Evolutionary conservation across 78 protist species (phyloP).

Genomic region (Cyanophora paradoxa): DNA sequence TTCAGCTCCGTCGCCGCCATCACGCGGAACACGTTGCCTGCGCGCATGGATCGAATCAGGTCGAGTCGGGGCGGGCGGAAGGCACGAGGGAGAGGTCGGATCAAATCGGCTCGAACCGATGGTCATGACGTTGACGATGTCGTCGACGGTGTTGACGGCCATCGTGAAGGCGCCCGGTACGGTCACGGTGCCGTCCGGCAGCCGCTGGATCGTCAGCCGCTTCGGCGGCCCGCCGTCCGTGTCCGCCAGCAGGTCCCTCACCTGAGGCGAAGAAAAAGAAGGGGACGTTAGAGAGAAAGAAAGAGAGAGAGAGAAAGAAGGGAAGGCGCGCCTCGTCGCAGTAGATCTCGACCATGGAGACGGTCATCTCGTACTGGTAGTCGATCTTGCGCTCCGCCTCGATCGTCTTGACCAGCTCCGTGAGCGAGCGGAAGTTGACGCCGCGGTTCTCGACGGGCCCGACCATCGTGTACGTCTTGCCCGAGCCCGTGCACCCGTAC

Average conservation of each 20-base stretch:
- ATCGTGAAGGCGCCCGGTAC: too few relatives aligned
- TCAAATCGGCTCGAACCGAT: too few relatives aligned
- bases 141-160: too few relatives aligned
- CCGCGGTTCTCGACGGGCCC: neutral
- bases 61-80: too few relatives aligned
- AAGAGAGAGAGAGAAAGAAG: too few relatives aligned
- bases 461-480: constrained; percentile 15
- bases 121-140: neutral
- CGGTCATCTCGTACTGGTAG: neutral
- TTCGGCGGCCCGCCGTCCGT: too few relatives aligned
- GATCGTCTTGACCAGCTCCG: neutral
- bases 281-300: too few relatives aligned
- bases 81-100: neutral
- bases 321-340: too few relatives aligned
- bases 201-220: too few relatives aligned
- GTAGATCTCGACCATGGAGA: constrained; percentile 4
- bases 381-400: neutral
- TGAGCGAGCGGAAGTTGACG: neutral
- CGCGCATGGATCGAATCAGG: too few relatives aligned
- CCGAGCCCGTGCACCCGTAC: constrained; percentile 19
- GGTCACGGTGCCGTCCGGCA: too few relatives aligned
- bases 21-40: constrained; percentile 24
- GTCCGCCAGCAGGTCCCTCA: neutral
- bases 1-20: constrained; percentile 36
- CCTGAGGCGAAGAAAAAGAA: too few relatives aligned